Percentiles rank a stretch among this genome's conserved stretches.
phyloP scores from a whole-genome alignment of 2,329 filamentous ascomycete genomes.

The Chaetomium strumarium region DNA sequence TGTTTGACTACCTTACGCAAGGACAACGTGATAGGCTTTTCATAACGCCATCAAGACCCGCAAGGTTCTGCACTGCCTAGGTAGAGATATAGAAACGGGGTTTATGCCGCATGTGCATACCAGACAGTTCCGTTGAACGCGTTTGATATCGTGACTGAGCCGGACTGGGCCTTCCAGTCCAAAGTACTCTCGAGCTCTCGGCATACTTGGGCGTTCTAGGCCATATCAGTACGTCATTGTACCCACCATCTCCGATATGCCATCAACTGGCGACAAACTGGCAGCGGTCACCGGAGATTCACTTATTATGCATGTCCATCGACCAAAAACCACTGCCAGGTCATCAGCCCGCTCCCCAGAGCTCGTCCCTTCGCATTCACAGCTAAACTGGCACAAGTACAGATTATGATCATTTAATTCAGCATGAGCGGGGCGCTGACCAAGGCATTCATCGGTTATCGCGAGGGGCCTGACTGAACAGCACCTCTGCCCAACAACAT shows the following conservation, averaged over 20 bases:
- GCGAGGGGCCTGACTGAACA: constrained; percentile 15
- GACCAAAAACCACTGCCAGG: neutral
- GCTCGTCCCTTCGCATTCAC: constrained; percentile 14
- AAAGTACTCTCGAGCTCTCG: too few relatives aligned
- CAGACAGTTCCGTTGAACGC: too few relatives aligned
- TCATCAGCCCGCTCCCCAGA: neutral
- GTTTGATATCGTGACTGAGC: too few relatives aligned
- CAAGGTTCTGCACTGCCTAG: too few relatives aligned
- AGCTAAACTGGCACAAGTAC: constrained; percentile 13
- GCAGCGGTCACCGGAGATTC: neutral
- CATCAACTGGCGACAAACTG: too few relatives aligned
- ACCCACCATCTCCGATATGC: neutral
- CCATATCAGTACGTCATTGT: constrained; percentile 4
- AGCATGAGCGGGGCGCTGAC: constrained; percentile 19
- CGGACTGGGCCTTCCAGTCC: too few relatives aligned
- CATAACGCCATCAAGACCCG: too few relatives aligned
- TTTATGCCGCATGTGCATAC: too few relatives aligned
- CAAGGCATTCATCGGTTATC: constrained; percentile 13
- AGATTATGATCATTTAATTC: constrained; percentile 23
- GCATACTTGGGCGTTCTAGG: too few relatives aligned
- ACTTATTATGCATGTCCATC: neutral
- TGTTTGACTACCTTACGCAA: too few relatives aligned
- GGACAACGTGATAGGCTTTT: too few relatives aligned
- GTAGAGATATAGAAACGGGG: too few relatives aligned
- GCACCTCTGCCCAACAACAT: constrained; percentile 20